These are phyloP conservation scores for Schizonepeta tenuifolia DNA, from an alignment of 257 asterid species.

Conservation along the genomic window DNA sequence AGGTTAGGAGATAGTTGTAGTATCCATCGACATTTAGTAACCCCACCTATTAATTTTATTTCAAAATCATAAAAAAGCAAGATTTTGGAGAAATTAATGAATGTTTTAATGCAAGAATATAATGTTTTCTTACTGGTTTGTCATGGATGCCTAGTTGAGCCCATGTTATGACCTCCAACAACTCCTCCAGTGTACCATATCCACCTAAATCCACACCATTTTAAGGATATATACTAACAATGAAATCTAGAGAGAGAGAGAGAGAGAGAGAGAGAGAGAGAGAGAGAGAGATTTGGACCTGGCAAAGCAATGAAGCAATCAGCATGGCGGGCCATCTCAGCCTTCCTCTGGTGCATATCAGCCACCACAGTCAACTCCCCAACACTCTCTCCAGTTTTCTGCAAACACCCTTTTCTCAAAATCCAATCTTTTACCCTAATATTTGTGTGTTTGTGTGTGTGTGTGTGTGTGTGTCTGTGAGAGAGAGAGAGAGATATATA, in stretches of 20 bases:
- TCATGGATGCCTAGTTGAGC: slow-evolving; percentile 79
- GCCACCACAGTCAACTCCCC: slow-evolving; percentile 65
- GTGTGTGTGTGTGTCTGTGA: not conserved
- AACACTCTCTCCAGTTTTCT: slow-evolving; percentile 69
- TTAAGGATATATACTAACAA: not conserved
- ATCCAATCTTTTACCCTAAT: slow-evolving; percentile 27
- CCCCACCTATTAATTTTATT: slow-evolving; percentile 53
- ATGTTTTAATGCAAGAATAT: not conserved
- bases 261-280: not conserved
- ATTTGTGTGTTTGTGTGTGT: not conserved
- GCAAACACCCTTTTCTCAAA: slow-evolving; percentile 24
- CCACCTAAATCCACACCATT: slow-evolving; percentile 48
- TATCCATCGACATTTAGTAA: slow-evolving; percentile 82
- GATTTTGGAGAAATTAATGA: not conserved
- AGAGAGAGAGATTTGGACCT: slow-evolving; percentile 34
- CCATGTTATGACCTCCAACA: slow-evolving; percentile 75
- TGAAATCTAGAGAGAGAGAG: not conserved
- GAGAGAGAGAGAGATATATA: not conserved
- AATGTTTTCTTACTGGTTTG: slow-evolving; percentile 68
- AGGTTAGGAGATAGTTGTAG: slow-evolving; percentile 59
- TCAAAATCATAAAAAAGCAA: too few species aligned
- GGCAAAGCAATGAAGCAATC: slow-evolving; percentile 86
- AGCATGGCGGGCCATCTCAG: slow-evolving; percentile 72
- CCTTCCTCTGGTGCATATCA: slow-evolving; percentile 81
- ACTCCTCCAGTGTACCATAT: slow-evolving; percentile 78